phyloP scores from a whole-genome alignment of 129 eudicot genomes.

The Flaveria linearis region DNA sequence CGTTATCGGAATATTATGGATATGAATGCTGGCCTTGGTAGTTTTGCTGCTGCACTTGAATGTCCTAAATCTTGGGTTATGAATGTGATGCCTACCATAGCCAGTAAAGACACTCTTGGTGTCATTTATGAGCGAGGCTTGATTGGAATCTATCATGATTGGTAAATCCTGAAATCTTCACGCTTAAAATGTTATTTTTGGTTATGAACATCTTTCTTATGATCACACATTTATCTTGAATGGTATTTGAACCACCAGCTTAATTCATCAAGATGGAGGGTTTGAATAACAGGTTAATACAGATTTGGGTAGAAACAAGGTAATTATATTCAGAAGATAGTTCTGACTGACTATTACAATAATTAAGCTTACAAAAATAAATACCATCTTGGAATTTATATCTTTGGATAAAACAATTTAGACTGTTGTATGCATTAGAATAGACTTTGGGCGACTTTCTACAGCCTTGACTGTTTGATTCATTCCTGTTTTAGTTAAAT shows the following conservation, averaged over 20 bases:
- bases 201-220: background rate
- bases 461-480: background rate
- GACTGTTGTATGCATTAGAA: background rate
- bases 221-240: no score
- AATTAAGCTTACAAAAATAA: background rate
- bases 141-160: constrained; percentile 32
- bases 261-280: background rate
- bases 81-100: no score
- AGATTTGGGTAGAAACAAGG: background rate
- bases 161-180: constrained; percentile 36
- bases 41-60: no score
- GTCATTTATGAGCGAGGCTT: no score
- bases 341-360: no score
- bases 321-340: background rate
- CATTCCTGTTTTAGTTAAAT: background rate
- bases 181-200: background rate
- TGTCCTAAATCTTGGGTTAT: no score
- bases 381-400: background rate
- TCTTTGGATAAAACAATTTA: background rate
- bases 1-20: no score
- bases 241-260: background rate
- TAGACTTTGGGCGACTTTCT: background rate
- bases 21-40: no score
- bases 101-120: no score
- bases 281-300: background rate